Evolutionary conservation across 2,329 filamentous ascomycete genomes (phyloP).

Genomic region (Beauveria medogensis): DNA sequence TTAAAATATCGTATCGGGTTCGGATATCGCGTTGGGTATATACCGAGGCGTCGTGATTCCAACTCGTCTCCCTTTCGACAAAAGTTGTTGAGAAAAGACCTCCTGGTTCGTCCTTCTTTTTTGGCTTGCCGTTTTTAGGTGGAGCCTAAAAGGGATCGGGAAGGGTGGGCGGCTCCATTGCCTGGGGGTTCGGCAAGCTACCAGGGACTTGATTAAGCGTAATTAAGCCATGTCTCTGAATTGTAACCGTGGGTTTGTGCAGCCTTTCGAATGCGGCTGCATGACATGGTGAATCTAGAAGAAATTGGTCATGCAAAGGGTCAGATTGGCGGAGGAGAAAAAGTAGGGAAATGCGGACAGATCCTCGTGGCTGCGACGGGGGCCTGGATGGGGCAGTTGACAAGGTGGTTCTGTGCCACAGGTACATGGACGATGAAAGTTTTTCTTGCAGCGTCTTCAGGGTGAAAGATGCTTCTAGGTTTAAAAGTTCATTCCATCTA

Average conservation of each 20-base stretch:
- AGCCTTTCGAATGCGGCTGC: neutral
- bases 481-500: too few relatives aligned
- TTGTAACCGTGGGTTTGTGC: neutral
- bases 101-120: neutral
- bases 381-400: neutral
- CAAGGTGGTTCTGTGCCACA: neutral
- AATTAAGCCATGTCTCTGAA: neutral
- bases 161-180: neutral
- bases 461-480: too few relatives aligned
- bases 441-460: too few relatives aligned
- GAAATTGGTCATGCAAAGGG: neutral
- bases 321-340: neutral
- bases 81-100: neutral
- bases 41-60: neutral
- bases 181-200: too few relatives aligned
- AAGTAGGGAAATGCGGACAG: neutral
- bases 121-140: neutral
- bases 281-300: neutral
- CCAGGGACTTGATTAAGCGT: neutral
- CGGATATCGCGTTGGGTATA: neutral
- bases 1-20: neutral
- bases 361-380: neutral
- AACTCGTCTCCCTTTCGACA: neutral
- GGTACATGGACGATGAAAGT: too few relatives aligned
- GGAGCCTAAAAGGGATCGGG: neutral